These are phyloP conservation scores for Hypsizygus marmoreus DNA, from an alignment of 768 basidiomycete genomes.

Conservation along the genomic window DNA sequence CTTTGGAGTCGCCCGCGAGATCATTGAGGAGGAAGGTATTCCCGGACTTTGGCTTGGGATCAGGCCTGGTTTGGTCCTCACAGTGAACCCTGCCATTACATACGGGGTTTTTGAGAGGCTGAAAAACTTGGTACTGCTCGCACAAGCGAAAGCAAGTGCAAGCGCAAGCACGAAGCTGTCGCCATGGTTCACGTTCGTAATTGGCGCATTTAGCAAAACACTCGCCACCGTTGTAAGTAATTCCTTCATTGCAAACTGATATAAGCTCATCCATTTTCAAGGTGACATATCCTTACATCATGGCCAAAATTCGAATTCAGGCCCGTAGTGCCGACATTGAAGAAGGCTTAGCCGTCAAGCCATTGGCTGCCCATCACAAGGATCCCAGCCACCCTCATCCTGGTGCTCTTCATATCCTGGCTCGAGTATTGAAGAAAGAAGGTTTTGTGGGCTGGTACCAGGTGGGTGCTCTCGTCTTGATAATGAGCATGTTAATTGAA, in stretches of 20 bases:
- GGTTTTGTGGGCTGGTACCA: slow-evolving; percentile 96
- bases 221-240: slow-evolving; percentile 87
- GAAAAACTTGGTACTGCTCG: slow-evolving; percentile 70
- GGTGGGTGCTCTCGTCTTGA: slow-evolving; percentile 44
- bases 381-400: slow-evolving; percentile 53
- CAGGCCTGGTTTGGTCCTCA: slow-evolving; percentile 91
- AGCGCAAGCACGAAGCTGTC: slow-evolving; percentile 59
- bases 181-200: slow-evolving; percentile 75
- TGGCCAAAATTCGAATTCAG: slow-evolving; percentile 96
- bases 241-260: not conserved
- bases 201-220: slow-evolving; percentile 95
- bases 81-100: slow-evolving; percentile 96
- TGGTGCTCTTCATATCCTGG: slow-evolving; percentile 79
- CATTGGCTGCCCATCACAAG: slow-evolving; percentile 44
- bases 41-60: slow-evolving; percentile 91
- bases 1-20: slow-evolving; percentile 77
- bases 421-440: slow-evolving; percentile 68
- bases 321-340: slow-evolving; percentile 67
- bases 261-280: slow-evolving; percentile 27
- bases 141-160: slow-evolving; percentile 44
- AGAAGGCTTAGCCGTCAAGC: slow-evolving; percentile 39
- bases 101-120: slow-evolving; percentile 94
- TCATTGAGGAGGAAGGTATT: slow-evolving; percentile 86
- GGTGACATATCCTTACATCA: slow-evolving; percentile 95
- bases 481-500: not conserved